phyloP scores from a whole-genome alignment of 2,329 filamentous ascomycete genomes.

The Cytospora chrysosperma region DNA sequence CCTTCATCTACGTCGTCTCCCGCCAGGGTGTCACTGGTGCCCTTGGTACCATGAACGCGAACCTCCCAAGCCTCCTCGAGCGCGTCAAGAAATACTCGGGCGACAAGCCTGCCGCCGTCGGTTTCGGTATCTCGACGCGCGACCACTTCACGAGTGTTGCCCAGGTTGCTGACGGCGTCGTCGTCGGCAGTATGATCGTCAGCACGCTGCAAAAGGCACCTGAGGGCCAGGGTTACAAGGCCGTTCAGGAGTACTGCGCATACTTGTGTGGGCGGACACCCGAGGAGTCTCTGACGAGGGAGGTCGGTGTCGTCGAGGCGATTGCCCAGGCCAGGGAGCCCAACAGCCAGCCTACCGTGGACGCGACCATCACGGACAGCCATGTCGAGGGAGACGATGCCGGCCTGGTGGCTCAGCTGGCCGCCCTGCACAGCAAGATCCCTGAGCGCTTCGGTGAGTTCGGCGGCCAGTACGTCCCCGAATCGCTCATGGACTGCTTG shows the following conservation, averaged over 20 bases:
- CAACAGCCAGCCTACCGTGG: constrained; percentile 63
- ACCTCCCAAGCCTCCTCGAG: constrained; percentile 76
- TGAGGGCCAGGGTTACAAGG: constrained; percentile 64
- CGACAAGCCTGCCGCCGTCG: constrained; percentile 85
- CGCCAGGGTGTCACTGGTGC: constrained; percentile 96
- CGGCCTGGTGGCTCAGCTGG: constrained; percentile 73
- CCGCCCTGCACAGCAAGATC: constrained; percentile 76
- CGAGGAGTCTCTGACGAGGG: constrained; percentile 50
- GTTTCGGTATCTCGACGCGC: constrained; percentile 92
- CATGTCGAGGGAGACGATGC: constrained; percentile 46
- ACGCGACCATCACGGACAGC: constrained; percentile 60
- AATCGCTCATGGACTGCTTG: constrained; percentile 96
- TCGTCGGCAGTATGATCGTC: constrained; percentile 95
- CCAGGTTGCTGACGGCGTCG: constrained; percentile 84
- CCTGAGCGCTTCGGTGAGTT: constrained; percentile 92
- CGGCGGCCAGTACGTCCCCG: constrained; percentile 95
- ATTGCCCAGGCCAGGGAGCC: constrained; percentile 60
- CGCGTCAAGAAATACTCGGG: constrained; percentile 92
- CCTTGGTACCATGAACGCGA: constrained; percentile 75
- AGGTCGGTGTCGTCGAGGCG: constrained; percentile 70
- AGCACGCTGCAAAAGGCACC: constrained; percentile 71
- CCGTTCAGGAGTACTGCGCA: constrained; percentile 84
- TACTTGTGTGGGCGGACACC: constrained; percentile 54
- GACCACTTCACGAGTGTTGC: constrained; percentile 90
- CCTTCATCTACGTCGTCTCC: constrained; percentile 98